These are phyloP conservation scores for Trichosporon asahii DNA, from an alignment of 1,284 basidiomycete species.

Conservation along the genomic window DNA sequence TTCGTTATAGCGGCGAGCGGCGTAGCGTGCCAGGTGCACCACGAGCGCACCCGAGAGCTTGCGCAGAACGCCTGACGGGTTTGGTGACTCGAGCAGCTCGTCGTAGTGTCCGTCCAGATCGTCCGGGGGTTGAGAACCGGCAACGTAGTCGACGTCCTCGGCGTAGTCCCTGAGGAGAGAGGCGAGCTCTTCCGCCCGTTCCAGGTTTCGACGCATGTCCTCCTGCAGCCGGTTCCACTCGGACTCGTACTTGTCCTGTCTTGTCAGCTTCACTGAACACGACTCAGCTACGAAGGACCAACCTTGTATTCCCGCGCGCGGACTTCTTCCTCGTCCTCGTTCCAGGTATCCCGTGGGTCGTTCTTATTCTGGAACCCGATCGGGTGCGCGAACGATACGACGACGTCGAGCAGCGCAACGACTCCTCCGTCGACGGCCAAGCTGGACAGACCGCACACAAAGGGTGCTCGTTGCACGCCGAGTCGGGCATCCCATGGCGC, in stretches of 20 bases:
- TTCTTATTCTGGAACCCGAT: constrained; percentile 1
- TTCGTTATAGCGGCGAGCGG: constrained; percentile 57
- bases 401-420: constrained; percentile 71
- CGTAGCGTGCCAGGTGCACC: constrained; percentile 63
- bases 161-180: constrained; percentile 25
- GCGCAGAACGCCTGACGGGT: constrained; percentile 52
- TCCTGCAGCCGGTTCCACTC: constrained; percentile 38
- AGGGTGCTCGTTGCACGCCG: constrained; percentile 63
- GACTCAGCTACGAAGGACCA: constrained; percentile 28
- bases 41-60: constrained; percentile 56
- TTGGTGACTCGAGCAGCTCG: constrained; percentile 30
- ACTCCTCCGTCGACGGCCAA: constrained; percentile 77
- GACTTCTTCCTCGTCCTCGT: constrained; percentile 65
- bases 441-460: constrained; percentile 71
- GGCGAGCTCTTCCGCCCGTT: constrained; percentile 34
- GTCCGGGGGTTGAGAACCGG: constrained; percentile 11
- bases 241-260: constrained; percentile 39
- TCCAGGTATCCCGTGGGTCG: constrained; percentile 53
- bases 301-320: constrained; percentile 69
- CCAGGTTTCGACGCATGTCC: constrained; percentile 35
- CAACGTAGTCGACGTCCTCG: constrained; percentile 23
- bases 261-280: neutral
- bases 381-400: constrained; percentile 51
- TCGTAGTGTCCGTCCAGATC: constrained; percentile 41
- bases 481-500: constrained; percentile 83